A percentile compares a stretch with the other conserved stretches of the same genome.
phyloP scores from a whole-genome alignment of 2,329 filamentous ascomycete genomes.

The Penicillium sp. region DNA sequence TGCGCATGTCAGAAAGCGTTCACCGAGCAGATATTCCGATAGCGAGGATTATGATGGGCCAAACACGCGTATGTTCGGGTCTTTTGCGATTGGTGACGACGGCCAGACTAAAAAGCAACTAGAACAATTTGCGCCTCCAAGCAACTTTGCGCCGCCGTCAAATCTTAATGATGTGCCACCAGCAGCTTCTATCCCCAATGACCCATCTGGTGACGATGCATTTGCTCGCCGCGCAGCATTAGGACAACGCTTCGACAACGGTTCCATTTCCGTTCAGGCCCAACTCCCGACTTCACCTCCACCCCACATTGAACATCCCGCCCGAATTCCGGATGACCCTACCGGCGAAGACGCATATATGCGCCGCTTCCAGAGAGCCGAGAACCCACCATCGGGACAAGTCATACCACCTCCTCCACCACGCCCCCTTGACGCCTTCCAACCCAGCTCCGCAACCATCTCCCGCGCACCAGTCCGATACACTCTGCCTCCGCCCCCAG shows the following conservation, averaged over 20 bases:
- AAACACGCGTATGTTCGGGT: slow-evolving; percentile 46
- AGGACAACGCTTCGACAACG: slow-evolving; percentile 41
- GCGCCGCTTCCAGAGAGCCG: slow-evolving; percentile 27
- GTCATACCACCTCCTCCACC: slow-evolving; percentile 30
- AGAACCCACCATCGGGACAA: slow-evolving; percentile 24
- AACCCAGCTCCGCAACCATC: slow-evolving; percentile 59
- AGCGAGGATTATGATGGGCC: slow-evolving; percentile 53
- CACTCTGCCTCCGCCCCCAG: slow-evolving; percentile 53
- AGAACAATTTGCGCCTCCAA: slow-evolving; percentile 54
- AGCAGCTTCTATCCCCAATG: slow-evolving; percentile 52
- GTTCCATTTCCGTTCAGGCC: slow-evolving; percentile 10
- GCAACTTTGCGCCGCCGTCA: slow-evolving; percentile 54
- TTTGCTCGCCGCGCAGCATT: slow-evolving; percentile 64
- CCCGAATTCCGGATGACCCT: slow-evolving; percentile 31
- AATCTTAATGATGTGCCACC: slow-evolving; percentile 41
- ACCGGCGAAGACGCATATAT: slow-evolving; percentile 30
- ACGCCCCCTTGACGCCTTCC: slow-evolving; percentile 42
- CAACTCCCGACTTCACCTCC: slow-evolving; percentile 27
- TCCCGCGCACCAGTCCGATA: slow-evolving; percentile 79
- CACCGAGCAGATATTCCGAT: slow-evolving; percentile 46
- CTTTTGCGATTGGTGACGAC: neutral
- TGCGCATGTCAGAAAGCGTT: slow-evolving; percentile 60
- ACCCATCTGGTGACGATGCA: slow-evolving; percentile 67
- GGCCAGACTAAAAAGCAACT: neutral
- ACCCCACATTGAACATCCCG: slow-evolving; percentile 31